Conservation (phyloP, 2,329 filamentous ascomycete genomes). For the Fusarium mexicanum region DNA sequence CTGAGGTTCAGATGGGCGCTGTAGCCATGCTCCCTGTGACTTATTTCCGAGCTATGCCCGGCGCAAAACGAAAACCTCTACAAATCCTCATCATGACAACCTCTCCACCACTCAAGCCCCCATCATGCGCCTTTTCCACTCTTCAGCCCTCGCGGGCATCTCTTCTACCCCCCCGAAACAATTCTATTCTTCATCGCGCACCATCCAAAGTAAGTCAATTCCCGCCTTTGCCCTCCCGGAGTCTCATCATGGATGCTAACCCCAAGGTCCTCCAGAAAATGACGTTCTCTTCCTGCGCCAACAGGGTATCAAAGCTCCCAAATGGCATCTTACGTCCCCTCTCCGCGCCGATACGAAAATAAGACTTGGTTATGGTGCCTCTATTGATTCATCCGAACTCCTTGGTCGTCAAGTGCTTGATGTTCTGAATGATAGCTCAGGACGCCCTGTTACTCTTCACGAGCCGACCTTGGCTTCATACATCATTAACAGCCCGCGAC, state of each 20-base stretch:
- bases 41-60: conserved; percentile 40
- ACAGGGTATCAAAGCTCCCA: conserved; percentile 47
- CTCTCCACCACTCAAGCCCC: not conserved
- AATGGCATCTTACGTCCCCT: conserved; percentile 52
- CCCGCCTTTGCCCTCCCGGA: not conserved
- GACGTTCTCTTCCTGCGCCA: conserved; percentile 55
- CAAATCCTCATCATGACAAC: conserved; percentile 30
- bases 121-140: conserved; percentile 28
- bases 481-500: conserved; percentile 70
- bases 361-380: conserved; percentile 56
- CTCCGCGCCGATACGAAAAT: conserved; percentile 47
- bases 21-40: not conserved
- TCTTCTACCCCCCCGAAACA: not conserved
- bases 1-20: not conserved
- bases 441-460: conserved; percentile 63
- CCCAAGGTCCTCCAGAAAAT: conserved; percentile 45
- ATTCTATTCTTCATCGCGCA: conserved; percentile 42
- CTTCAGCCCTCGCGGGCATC: not conserved
- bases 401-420: conserved; percentile 72
- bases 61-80: conserved; percentile 29
- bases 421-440: conserved; percentile 62
- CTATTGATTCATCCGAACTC: conserved; percentile 62
- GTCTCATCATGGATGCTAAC: conserved; percentile 21
- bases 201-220: conserved; percentile 39
- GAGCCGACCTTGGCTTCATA: conserved; percentile 79